Base-by-base conservation (phyloP, 768 basidiomycete genomes). In the Naganishia kalamii region DNA sequence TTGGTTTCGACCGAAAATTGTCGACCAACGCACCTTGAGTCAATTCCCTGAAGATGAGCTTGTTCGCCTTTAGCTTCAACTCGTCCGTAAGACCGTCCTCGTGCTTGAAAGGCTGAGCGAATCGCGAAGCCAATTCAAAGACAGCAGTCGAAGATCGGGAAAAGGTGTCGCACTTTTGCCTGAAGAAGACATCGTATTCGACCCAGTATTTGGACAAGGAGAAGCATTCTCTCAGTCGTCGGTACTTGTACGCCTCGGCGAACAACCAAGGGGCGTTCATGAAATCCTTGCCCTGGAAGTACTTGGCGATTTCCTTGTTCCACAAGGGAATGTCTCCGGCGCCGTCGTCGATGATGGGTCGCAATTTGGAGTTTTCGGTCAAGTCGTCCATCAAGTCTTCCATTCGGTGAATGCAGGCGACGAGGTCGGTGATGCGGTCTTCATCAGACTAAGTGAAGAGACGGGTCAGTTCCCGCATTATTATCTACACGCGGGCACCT, bases 281-380 rank as follows among this genome's bases (percentile, higher is more conserved):
- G 25, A 69, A 73, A 66, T 71, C 77, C 77, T 73, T 71, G 85
- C 89, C 90, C 80, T 91, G 87, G 80, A 96, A 96, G 77, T 85
- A 96, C 75, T 90, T 91, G 46, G 90, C 90, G 50, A 94, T 93
- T 77, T 92, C 90, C 76, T 96, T 94, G 80, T 97, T 97, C 93
- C 92, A 97, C 8, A 96, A 82, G 6, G 91, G 87, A 32, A 97
- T 88, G 68, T 96, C 93, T 10, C 86, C 92, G 74, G 92, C 92
- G 60, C 84, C 85, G 72, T 96, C 93, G 76, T 96, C 93, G 33
- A 90, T 79, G 72, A 96, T 90, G 33, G 90, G 90, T 13, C 92
- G 81, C 12, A 94, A 82, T 75, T 89, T 90, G 12, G 86, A 68
- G 72, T 92, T 91, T 0, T 84, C 85, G 72, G 88, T 89, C 65